These are phyloP conservation scores for Glycine soja DNA, from an alignment of 306 rosid genomes.

Conservation along the genomic window DNA sequence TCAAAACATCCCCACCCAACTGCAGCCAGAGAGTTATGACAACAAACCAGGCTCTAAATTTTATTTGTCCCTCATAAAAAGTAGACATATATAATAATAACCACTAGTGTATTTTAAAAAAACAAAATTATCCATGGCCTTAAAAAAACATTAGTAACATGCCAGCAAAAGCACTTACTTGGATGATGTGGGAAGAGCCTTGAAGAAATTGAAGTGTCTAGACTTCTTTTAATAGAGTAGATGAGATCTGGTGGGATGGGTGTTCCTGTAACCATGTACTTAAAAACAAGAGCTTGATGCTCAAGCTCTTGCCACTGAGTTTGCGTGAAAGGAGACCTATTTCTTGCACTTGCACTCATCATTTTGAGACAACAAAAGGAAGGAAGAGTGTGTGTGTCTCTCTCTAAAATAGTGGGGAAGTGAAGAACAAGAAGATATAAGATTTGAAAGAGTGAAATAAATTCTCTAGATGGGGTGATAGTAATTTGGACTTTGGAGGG, in stretches of 20 bases:
- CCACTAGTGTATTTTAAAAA: background rate
- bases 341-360: slow-evolving; percentile 60
- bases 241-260: slow-evolving; percentile 93
- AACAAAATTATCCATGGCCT: background rate
- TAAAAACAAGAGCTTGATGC: slow-evolving; percentile 93
- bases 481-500: background rate
- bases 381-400: background rate
- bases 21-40: slow-evolving; percentile 53
- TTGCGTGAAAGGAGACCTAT: slow-evolving; percentile 82
- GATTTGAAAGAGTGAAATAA: slow-evolving; percentile 36
- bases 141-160: background rate
- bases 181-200: slow-evolving; percentile 88
- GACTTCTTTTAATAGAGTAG: slow-evolving; percentile 79
- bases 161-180: slow-evolving; percentile 51
- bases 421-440: background rate
- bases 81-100: slow-evolving; percentile 30
- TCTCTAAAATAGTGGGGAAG: slow-evolving; percentile 25
- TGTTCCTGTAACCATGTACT: slow-evolving; percentile 87
- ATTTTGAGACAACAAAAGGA: slow-evolving; percentile 39
- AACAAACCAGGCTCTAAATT: slow-evolving; percentile 44
- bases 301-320: slow-evolving; percentile 99
- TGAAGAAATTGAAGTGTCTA: slow-evolving; percentile 76
- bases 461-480: slow-evolving; percentile 34
- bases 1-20: slow-evolving; percentile 97
- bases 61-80: slow-evolving; percentile 38